These are phyloP conservation scores for Wickerhamomyces alni DNA, from an alignment of 805 yeast genomes.

Conservation along the genomic window DNA sequence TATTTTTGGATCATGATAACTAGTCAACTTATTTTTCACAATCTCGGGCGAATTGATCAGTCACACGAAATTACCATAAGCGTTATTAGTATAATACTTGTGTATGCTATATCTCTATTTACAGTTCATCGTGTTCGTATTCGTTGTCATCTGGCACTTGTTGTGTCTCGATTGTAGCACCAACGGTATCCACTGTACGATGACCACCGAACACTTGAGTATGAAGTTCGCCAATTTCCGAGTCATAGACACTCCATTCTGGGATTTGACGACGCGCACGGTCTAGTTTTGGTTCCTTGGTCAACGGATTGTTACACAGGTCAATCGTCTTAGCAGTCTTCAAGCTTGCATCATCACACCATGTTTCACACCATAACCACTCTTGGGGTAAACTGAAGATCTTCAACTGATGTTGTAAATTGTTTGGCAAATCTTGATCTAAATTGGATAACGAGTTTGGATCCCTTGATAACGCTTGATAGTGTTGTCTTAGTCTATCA, in stretches of 20 bases:
- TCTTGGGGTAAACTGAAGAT: constrained; percentile 73
- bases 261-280: constrained; percentile 71
- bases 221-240: constrained; percentile 36
- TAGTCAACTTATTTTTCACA: no score
- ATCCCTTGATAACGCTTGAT: constrained; percentile 76
- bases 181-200: not conserved
- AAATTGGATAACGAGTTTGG: constrained; percentile 73
- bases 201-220: constrained; percentile 9
- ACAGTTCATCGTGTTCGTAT: constrained; percentile 6
- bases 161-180: not conserved
- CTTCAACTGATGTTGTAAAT: constrained; percentile 60
- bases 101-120: no score
- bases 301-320: constrained; percentile 76
- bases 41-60: no score
- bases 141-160: not conserved
- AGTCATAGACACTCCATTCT: constrained; percentile 69
- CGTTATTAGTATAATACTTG: no score
- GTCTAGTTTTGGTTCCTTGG: constrained; percentile 73
- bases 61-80: no score
- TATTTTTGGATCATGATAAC: no score
- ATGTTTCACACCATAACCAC: constrained; percentile 93
- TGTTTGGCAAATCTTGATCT: constrained; percentile 93
- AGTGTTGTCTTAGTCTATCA: constrained; percentile 74
- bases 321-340: constrained; percentile 71
- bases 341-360: constrained; percentile 69